Evolutionary conservation across 805 yeast genomes (phyloP).

Genomic region (Pichia membranifaciens): DNA sequence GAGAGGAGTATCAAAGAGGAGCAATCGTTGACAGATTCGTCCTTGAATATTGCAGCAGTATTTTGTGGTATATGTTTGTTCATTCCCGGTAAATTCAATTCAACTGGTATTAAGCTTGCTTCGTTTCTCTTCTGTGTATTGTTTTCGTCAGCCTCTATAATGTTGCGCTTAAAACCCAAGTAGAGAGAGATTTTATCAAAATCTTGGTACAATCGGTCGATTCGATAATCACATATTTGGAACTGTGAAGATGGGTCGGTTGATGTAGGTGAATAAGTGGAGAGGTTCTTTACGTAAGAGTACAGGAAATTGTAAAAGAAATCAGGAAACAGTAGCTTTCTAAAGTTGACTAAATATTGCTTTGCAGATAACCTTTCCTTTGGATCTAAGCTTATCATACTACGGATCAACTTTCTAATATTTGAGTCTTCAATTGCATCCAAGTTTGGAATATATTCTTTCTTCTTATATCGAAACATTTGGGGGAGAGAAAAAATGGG

Average conservation of each 20-base stretch:
- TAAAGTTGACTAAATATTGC: constrained; percentile 46
- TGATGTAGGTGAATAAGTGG: constrained; percentile 12
- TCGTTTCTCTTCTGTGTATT: constrained; percentile 10
- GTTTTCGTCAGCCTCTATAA: constrained; percentile 13
- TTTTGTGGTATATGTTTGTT: constrained; percentile 39
- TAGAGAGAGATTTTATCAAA: constrained; percentile 45
- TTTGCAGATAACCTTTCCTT: constrained; percentile 48
- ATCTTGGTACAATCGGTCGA: constrained; percentile 53
- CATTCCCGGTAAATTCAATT: constrained; percentile 49
- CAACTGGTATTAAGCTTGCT: constrained; percentile 32
- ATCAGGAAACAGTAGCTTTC: constrained; percentile 53
- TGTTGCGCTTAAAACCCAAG: constrained; percentile 32
- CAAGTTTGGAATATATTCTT: constrained; percentile 61
- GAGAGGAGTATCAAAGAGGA: constrained; percentile 55
- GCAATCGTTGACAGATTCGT: constrained; percentile 30
- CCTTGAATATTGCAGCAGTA: constrained; percentile 26
- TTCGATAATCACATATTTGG: constrained; percentile 47
- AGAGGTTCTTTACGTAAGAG: constrained; percentile 51
- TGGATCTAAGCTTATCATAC: constrained; percentile 66
- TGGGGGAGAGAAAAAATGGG: constrained; percentile 85
- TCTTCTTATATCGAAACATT: constrained; percentile 70
- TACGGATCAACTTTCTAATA: constrained; percentile 49
- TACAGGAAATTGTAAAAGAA: constrained; percentile 64
- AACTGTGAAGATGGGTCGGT: constrained; percentile 11
- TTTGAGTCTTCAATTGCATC: constrained; percentile 45